These are phyloP conservation scores for Globisporangium mamillatum DNA, from an alignment of 352 stramenopile species.

Conservation along the genomic window DNA sequence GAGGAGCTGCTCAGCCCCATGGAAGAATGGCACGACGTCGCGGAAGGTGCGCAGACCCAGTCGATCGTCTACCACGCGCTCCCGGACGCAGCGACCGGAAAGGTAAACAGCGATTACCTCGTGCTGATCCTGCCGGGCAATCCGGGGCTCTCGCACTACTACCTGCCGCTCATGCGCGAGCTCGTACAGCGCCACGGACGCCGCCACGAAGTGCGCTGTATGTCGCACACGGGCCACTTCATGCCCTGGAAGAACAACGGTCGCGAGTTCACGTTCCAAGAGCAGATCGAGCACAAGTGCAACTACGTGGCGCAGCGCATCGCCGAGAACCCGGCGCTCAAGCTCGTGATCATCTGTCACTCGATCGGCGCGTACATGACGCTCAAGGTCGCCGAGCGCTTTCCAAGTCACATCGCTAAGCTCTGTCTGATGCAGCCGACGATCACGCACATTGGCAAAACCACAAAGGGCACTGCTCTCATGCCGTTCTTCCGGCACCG, in stretches of 20 bases:
- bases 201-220: constrained; percentile 48
- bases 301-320: constrained; percentile 45
- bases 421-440: constrained; percentile 71
- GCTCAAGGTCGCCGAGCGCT: constrained; percentile 50
- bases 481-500: constrained; percentile 48
- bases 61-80: constrained; percentile 52
- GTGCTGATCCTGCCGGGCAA: constrained; percentile 70
- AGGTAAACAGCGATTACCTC: constrained; percentile 32
- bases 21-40: constrained; percentile 54
- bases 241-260: constrained; percentile 64
- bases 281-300: constrained; percentile 60
- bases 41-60: constrained; percentile 33
- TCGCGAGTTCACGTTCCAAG: constrained; percentile 43
- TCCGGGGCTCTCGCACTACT: constrained; percentile 60
- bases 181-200: constrained; percentile 32
- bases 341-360: constrained; percentile 58
- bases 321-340: constrained; percentile 38
- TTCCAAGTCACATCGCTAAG: constrained; percentile 51
- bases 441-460: constrained; percentile 58
- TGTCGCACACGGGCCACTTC: constrained; percentile 63
- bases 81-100: background rate
- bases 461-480: constrained; percentile 42
- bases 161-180: constrained; percentile 63
- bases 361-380: constrained; percentile 62
- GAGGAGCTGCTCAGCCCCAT: constrained; percentile 18